Evolutionary conservation across 805 yeast species (phyloP), one percentile per base, ranked within the genome.

Genomic region (Candida incommunis): DNA sequence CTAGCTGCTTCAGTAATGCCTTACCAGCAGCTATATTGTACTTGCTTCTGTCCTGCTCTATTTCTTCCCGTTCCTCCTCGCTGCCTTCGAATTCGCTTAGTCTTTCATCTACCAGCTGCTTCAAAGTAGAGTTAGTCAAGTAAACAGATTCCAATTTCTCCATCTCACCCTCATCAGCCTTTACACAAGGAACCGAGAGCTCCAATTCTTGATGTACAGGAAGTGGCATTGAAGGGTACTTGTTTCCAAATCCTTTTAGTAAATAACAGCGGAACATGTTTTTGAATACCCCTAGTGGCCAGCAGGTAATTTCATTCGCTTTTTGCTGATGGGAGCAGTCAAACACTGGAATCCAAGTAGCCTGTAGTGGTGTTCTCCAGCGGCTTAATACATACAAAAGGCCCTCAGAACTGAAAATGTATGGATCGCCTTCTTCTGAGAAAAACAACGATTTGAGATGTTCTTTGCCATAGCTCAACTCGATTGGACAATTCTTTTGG

Each of bases 371-470:
- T 21, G 72, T 75, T 53, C 96, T 70, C 95, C 96, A 90, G 51
- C 79, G 75, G 22, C 79, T 69, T 20, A 92, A 65, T 0, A 85
- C 75, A 25, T 82, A 61, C 31, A 92, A 67, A 9, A 78, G 72
- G 49, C 86, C 86, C 50, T 80, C 87, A 25, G 70, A 67, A n/a
- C 94, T 95, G 45, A 80, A 82, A 4, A 88, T 60, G 50, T 92
- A 82, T 1, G 98, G 98, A 60, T 90, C 96, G 20, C 95, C 95
- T 54, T 75, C 80, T 41, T 80, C 79, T 40, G 85, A 81, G 67
- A 90, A 92, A 56, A 92, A 87, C n/a, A 84, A 59, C 2, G 88
- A 80, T 50, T 74, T 76, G 51, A 82, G 61, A 50, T 40, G 21
- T 51, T 60, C 48, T n/a, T 31, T 31, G 18, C 37, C 37, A 16